phyloP scores from a whole-genome alignment of 352 stramenopile species.

The Stramenopiles sp. region DNA sequence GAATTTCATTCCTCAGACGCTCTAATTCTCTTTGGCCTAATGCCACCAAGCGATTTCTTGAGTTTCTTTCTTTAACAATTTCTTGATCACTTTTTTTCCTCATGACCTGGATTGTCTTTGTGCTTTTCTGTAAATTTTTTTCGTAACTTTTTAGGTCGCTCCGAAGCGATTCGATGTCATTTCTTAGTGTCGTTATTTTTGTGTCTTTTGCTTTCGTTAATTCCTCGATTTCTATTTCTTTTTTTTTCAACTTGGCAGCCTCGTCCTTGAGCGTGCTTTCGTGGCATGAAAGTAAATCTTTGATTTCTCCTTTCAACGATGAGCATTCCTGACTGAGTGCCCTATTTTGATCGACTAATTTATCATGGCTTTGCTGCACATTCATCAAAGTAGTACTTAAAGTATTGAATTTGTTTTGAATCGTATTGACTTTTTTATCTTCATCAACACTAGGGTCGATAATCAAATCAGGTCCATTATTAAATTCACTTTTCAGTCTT shows the following conservation, averaged over 20 bases:
- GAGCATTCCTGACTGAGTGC: background rate
- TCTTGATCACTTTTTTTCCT: background rate
- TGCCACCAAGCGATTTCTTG: background rate
- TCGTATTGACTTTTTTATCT: background rate
- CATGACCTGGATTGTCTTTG: background rate
- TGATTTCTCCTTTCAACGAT: background rate
- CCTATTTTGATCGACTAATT: background rate
- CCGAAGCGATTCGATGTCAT: background rate
- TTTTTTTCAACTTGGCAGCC: background rate
- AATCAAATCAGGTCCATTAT: no score
- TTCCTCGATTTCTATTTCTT: no score
- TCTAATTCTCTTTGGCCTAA: background rate
- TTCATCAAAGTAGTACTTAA: background rate
- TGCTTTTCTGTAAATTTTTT: background rate
- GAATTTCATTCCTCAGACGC: background rate
- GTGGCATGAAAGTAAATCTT: background rate
- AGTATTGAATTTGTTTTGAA: background rate
- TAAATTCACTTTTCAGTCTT: no score
- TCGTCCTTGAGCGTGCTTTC: background rate
- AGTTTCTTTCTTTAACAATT: background rate
- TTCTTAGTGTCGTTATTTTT: background rate
- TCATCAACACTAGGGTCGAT: background rate
- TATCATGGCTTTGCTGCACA: background rate
- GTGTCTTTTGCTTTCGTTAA: background rate
- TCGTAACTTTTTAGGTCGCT: background rate